Evolutionary conservation across 2,329 filamentous ascomycete genomes (phyloP), one percentile per base, ranked within the genome.

Genomic region (Ustulina deusta): DNA sequence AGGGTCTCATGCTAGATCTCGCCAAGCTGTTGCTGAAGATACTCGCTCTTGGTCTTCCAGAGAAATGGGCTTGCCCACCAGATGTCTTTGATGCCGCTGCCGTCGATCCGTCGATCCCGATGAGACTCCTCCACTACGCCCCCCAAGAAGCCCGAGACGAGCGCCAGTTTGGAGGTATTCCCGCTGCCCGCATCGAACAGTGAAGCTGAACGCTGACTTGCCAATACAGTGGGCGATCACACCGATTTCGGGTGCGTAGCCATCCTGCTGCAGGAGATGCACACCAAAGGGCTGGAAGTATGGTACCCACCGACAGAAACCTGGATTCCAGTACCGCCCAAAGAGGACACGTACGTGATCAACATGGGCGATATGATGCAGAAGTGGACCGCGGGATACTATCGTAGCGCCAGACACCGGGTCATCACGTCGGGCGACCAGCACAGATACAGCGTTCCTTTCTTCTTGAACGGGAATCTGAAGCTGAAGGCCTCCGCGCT

Each of bases 291-390:
- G 0, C 70, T 78, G 0, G 73, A 78, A 44, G 75, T 78, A 1
- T 77, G 72, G 73, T 70, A 74, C 34, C 72, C 72, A 6, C 65
- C 65, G 5, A 71, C 63, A 0, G 69, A 74, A 67, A 71, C 71
- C 5, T 79, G 76, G 77, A 71, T 78, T 11, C 67, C 71, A 0
- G 77, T 81, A 1, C 75, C 77, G 0, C 74, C 76, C 1, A 72
- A 75, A 40, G 71, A 75, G 66, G 72, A 75, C 34, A 73, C 74
- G 6, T 81, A 77, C 54, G 78, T 81, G 6, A 78, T 81, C 62
- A 81, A 82, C 55, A 75, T 79, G 27, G 79, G 79, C 3, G 79
- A 81, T 59, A 76, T 81, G 74, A 72, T 81, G 64, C 70, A 78
- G 70, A 74, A 73, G 27, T 79, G 72, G 68, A 76, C 75, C 0